phyloP scores from a whole-genome alignment of 306 rosid genomes.

The Dryas alaskensis region DNA sequence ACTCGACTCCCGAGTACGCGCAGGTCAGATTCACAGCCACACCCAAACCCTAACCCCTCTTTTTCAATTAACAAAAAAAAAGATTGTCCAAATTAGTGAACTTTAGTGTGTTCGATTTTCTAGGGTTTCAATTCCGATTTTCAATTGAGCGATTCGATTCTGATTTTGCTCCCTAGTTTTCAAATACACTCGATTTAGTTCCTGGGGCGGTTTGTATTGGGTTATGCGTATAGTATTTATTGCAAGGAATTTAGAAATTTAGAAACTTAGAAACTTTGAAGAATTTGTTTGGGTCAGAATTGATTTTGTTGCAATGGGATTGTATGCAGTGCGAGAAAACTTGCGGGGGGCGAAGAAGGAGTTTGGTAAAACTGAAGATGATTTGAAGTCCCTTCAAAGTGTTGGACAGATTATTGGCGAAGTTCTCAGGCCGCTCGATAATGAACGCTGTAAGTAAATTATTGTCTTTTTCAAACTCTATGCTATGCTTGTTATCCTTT shows the following conservation, averaged over 20 bases:
- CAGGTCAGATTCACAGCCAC: constrained; percentile 48
- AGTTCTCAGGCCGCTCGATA: constrained; percentile 95
- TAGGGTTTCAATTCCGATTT: constrained; percentile 1
- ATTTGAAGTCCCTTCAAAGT: constrained; percentile 93
- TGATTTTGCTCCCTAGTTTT: not conserved
- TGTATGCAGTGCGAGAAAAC: constrained; percentile 73
- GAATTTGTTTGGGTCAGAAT: not conserved
- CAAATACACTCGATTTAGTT: not conserved
- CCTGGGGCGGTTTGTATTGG: not conserved
- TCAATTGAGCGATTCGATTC: constrained; percentile 6
- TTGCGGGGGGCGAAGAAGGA: constrained; percentile 74
- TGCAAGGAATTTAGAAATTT: not conserved
- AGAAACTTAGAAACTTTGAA: not conserved
- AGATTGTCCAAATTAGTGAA: not conserved
- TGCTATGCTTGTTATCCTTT: not conserved
- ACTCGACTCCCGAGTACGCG: constrained; percentile 77
- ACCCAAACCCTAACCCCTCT: constrained; percentile 18
- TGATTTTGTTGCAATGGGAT: not conserved
- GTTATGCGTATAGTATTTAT: not conserved
- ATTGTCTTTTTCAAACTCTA: not conserved
- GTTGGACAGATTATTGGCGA: constrained; percentile 96
- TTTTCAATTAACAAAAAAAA: not conserved
- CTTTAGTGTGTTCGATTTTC: not conserved
- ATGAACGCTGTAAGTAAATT: constrained; percentile 65
- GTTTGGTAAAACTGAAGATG: constrained; percentile 95